Base-by-base conservation (phyloP, 257 asterid genomes). In the Scutellaria minor region DNA sequence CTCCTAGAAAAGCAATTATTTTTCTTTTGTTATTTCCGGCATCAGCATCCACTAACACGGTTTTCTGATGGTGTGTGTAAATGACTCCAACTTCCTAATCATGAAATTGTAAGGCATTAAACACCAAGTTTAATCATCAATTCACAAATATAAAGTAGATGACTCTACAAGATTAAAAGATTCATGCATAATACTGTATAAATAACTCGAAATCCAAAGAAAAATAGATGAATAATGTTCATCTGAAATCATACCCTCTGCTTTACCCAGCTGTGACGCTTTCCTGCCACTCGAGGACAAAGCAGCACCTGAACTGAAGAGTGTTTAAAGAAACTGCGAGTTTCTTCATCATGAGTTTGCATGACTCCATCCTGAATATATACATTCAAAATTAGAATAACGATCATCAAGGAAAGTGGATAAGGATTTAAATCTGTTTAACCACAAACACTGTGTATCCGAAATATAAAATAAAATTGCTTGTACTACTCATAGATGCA, bases 341-440 rank as follows among this genome's bases (percentile, higher is more conserved):
- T 92, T 83, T 95, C 99, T 85, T 95, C 97, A 78, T 95, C 99
- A 68, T 92, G 99, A 78, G 99, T 95, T 86, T 81, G 84, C 99
- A 95, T 95, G 79, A 95, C 90, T 65, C 99, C 99, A 82, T 95
- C 97, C 99, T 95, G 83, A 64, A 72, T 10, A 70, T n/a, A 24
- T 10, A 70, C 12, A 24, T 13, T 60, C 18, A 77, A 67, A 20
- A 15, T 44, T 10, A 39, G 46, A 31, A 44, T 56, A 20, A 70
- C 6, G 14, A 58, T 57, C 14, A 1, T 41, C 54, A 68, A 70
- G 6, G 24, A 65, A 72, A 75, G 53, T 56, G 44, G 66, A 63
- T 40, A 39, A 50, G 12, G 72, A 72, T 61, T 7, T 66, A 31
- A 31, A 31, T 31, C 37, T 53, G 55, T 45, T 50, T 14, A 35